Evolutionary conservation across 164 flowering plant genomes (phyloP).

Genomic region (Echeveria elegans): DNA sequence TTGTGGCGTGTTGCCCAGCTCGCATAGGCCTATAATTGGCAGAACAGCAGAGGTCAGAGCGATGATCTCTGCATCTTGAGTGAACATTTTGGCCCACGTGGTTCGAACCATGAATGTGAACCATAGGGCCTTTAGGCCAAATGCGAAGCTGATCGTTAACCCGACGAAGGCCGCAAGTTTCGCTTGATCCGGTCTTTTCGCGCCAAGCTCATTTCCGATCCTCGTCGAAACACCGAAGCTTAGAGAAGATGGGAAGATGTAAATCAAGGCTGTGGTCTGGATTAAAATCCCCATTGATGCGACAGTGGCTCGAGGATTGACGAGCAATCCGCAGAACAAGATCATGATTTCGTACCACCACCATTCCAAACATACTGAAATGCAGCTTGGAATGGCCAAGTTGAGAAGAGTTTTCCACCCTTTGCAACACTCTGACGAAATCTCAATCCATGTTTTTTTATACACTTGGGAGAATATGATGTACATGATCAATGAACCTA

Average conservation of each 20-base stretch:
- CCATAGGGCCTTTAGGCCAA: constrained; percentile 43
- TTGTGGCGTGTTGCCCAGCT: constrained; percentile 78
- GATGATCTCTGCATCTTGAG: constrained; percentile 41
- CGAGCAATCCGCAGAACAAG: constrained; percentile 49
- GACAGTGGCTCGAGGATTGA: constrained; percentile 57
- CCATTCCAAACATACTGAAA: constrained; percentile 79
- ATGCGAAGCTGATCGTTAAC: constrained; percentile 27
- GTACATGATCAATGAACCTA: constrained; percentile 34
- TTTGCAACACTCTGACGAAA: constrained; percentile 32
- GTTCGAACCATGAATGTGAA: constrained; percentile 44
- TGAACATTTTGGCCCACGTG: constrained; percentile 58
- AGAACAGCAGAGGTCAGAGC: constrained; percentile 48
- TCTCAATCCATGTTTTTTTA: constrained; percentile 47
- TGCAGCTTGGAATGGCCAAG: constrained; percentile 66
- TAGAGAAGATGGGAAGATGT: constrained; percentile 76
- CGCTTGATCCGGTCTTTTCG: constrained; percentile 40
- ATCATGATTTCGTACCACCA: constrained; percentile 94
- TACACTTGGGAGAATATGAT: constrained; percentile 33
- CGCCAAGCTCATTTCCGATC: constrained; percentile 70
- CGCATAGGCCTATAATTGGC: constrained; percentile 77
- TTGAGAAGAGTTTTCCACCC: constrained; percentile 41
- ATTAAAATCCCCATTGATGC: constrained; percentile 81
- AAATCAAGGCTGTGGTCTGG: constrained; percentile 66
- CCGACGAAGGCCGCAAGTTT: constrained; percentile 38
- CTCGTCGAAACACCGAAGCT: constrained; percentile 65